Conservation (phyloP, 306 rosid species). For the Acmispon strigosus region DNA sequence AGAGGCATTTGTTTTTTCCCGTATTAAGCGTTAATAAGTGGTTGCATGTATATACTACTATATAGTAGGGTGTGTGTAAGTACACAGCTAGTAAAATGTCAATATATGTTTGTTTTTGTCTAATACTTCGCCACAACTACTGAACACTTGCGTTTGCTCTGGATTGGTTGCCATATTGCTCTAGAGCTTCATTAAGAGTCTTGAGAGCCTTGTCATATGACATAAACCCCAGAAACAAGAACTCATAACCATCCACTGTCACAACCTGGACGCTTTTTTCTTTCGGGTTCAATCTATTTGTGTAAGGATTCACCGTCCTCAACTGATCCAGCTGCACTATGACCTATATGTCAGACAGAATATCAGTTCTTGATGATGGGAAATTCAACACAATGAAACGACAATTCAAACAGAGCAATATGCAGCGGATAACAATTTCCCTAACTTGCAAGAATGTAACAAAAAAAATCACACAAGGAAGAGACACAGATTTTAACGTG, state of each 20-base stretch:
- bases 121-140: not conserved
- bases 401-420: too few relatives aligned
- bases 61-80: too few relatives aligned
- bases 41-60: too few relatives aligned
- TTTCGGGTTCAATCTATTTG: conserved; percentile 46
- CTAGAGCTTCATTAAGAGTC: conserved; percentile 36
- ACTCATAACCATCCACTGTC: conserved; percentile 62
- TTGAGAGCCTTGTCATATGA: conserved; percentile 63
- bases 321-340: conserved; percentile 47
- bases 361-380: not conserved
- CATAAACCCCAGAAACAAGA: conserved; percentile 70
- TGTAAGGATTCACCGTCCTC: conserved; percentile 37
- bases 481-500: too few relatives aligned
- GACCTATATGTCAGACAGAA: conserved; percentile 33
- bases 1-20: too few relatives aligned
- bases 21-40: too few relatives aligned
- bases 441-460: too few relatives aligned
- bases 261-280: conserved; percentile 44
- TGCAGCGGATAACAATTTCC: too few relatives aligned
- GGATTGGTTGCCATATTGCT: conserved; percentile 16
- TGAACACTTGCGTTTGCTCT: not conserved
- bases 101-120: too few relatives aligned
- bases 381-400: too few relatives aligned
- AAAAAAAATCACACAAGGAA: too few relatives aligned
- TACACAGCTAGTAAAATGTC: too few relatives aligned